These are phyloP conservation scores for Pleurotus djamor DNA, from an alignment of 768 basidiomycete genomes.

Conservation along the genomic window DNA sequence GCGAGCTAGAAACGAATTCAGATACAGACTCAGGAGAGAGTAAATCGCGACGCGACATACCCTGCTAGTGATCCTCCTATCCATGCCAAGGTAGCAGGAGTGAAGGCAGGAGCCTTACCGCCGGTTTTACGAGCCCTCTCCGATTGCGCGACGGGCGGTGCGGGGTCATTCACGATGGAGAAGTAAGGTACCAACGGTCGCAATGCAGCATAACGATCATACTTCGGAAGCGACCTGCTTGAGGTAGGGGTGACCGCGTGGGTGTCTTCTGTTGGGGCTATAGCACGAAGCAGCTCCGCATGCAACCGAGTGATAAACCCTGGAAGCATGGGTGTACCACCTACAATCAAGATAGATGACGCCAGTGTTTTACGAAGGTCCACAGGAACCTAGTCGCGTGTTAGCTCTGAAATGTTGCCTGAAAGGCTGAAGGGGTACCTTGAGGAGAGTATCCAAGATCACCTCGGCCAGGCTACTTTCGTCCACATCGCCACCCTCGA, in stretches of 20 bases:
- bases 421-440: slow-evolving; percentile 42
- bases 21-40: too few species aligned
- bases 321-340: slow-evolving; percentile 90
- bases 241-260: slow-evolving; percentile 12
- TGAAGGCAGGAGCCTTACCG: slow-evolving; percentile 87
- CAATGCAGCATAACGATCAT: slow-evolving; percentile 75
- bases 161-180: slow-evolving; percentile 84
- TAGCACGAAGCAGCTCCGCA: slow-evolving; percentile 64
- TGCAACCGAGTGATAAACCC: slow-evolving; percentile 93
- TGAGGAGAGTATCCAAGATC: slow-evolving; percentile 75
- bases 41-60: slow-evolving; percentile 39
- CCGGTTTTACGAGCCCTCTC: slow-evolving; percentile 58
- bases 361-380: slow-evolving; percentile 86
- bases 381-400: slow-evolving; percentile 64
- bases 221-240: slow-evolving; percentile 38
- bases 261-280: slow-evolving; percentile 33
- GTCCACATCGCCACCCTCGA: slow-evolving; percentile 88
- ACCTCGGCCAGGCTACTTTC: slow-evolving; percentile 83
- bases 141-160: slow-evolving; percentile 48
- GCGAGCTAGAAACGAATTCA: slow-evolving; percentile 42
- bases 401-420: neutral
- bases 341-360: slow-evolving; percentile 81
- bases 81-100: slow-evolving; percentile 82
- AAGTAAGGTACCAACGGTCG: slow-evolving; percentile 71
- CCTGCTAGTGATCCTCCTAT: slow-evolving; percentile 93